Percentiles rank a stretch among this genome's conserved stretches.
phyloP scores from a whole-genome alignment of 768 basidiomycete genomes.

The Psilocybe cyanescens region DNA sequence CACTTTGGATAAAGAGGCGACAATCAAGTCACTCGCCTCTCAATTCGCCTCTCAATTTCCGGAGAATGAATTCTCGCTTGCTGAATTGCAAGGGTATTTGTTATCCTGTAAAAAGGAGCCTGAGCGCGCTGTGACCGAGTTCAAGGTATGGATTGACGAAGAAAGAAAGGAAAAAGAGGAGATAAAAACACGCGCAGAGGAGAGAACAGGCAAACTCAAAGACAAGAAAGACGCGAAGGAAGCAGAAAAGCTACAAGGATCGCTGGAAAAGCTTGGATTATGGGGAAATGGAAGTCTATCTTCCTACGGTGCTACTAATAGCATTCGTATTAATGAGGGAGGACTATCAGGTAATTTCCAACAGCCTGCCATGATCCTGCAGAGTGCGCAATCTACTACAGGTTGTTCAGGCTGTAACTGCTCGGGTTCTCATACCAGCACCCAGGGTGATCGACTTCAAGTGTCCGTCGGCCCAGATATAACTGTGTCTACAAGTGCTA shows the following conservation, averaged over 20 bases:
- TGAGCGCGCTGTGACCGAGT: conserved; percentile 32
- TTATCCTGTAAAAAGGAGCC: conserved; percentile 47
- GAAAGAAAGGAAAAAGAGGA: conserved; percentile 36
- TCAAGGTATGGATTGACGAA: conserved; percentile 45
- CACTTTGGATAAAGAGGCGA: conserved; percentile 20
- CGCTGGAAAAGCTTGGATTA: neutral
- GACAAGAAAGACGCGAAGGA: conserved; percentile 28
- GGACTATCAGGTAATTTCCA: too few relatives aligned
- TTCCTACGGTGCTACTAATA: too few relatives aligned
- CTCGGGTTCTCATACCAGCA: too few relatives aligned
- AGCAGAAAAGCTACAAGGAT: conserved; percentile 26
- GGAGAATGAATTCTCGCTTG: conserved; percentile 53
- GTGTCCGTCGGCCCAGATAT: too few relatives aligned
- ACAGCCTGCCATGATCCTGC: too few relatives aligned
- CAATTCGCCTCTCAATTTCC: conserved; percentile 49
- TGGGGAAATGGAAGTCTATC: neutral
- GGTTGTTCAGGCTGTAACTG: too few relatives aligned
- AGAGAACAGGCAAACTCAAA: conserved; percentile 25
- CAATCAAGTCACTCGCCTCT: conserved; percentile 36
- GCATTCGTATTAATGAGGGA: too few relatives aligned
- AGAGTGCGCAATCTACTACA: too few relatives aligned
- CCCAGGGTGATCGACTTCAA: too few relatives aligned
- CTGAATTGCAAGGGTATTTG: conserved; percentile 65
- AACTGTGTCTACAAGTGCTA: too few relatives aligned
- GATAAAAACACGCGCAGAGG: conserved; percentile 37